Percentiles rank a stretch among this genome's conserved stretches.
Conservation (phyloP, 345 rosid species). For the Carallia brachiata region DNA sequence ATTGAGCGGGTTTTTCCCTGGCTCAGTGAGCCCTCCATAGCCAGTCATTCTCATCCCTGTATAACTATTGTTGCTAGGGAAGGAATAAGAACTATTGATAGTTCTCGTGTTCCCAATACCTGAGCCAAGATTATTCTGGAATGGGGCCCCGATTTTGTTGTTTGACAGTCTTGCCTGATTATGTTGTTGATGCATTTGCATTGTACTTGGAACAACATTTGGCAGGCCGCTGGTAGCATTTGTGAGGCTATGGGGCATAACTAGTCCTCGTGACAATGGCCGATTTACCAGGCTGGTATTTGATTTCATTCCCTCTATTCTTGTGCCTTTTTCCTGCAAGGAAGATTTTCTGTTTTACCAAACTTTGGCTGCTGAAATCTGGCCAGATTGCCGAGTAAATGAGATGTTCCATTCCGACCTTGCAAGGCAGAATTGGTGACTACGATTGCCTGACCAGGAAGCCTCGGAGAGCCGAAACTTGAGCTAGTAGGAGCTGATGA, state of each 20-base stretch:
- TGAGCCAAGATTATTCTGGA: background rate
- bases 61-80: slow-evolving; percentile 5
- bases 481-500: background rate
- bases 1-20: slow-evolving; percentile 2
- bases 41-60: slow-evolving; percentile 14
- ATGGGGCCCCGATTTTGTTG: background rate
- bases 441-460: slow-evolving; percentile 10
- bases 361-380: slow-evolving; percentile 7
- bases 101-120: slow-evolving; percentile 1
- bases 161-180: slow-evolving; percentile 5
- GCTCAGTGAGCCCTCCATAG: slow-evolving; percentile 8
- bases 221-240: background rate
- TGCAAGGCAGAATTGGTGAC: background rate
- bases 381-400: background rate
- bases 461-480: background rate
- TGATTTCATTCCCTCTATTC: background rate
- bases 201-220: slow-evolving; percentile 2
- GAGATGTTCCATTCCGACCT: slow-evolving; percentile 16
- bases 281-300: background rate
- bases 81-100: background rate
- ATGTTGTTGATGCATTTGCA: slow-evolving; percentile 11
- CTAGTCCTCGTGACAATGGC: background rate
- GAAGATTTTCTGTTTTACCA: background rate
- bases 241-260: too few species aligned
- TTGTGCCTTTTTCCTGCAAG: slow-evolving; percentile 1